Conservation (phyloP, 2,329 filamentous ascomycete species). For the Pseudogymnoascus sp. region DNA sequence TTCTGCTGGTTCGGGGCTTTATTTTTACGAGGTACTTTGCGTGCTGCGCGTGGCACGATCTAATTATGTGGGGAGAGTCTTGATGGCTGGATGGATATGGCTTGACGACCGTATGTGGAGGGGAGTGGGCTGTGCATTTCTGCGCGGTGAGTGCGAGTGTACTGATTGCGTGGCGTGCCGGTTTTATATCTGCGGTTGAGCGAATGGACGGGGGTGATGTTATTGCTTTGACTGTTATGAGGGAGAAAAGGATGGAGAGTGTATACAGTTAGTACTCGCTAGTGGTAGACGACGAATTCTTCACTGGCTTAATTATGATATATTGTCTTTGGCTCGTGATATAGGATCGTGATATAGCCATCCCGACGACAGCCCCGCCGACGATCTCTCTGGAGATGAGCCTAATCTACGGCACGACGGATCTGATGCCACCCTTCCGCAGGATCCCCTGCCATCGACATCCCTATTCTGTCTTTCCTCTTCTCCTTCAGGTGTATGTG, state of each 20-base stretch:
- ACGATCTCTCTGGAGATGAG: background rate
- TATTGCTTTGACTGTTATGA: background rate
- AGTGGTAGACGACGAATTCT: background rate
- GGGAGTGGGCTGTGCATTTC: background rate
- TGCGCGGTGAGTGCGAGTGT: background rate
- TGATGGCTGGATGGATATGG: conserved; percentile 1
- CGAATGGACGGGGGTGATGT: background rate
- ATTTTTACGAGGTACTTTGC: conserved; percentile 4
- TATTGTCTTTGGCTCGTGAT: background rate
- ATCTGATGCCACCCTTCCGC: background rate
- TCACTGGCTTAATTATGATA: background rate
- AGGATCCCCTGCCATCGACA: background rate
- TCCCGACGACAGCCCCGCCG: background rate
- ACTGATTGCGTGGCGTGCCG: conserved; percentile 1
- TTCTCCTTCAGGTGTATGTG: background rate
- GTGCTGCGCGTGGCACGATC: background rate
- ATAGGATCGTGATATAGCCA: background rate
- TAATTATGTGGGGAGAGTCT: background rate
- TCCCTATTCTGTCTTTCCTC: background rate
- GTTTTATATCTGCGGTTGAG: conserved; percentile 3
- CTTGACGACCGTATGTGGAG: background rate
- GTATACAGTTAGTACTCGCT: conserved; percentile 2
- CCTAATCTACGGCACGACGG: background rate
- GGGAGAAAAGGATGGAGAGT: background rate
- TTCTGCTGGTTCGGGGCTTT: conserved; percentile 5